phyloP scores from a whole-genome alignment of 129 eudicot species.

The Flaveria sonorensis region DNA sequence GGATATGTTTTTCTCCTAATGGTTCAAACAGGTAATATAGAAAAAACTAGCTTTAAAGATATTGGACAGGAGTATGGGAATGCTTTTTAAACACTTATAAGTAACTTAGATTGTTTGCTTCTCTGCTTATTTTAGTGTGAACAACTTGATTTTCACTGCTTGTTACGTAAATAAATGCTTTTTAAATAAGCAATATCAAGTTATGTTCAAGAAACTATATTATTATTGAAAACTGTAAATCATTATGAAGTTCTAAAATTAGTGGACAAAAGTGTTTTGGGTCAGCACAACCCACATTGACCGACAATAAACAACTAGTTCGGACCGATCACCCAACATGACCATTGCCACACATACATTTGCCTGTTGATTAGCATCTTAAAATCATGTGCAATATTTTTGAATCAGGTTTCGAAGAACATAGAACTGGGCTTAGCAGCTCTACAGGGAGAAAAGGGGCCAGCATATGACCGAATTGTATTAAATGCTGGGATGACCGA shows the following conservation, averaged over 20 bases:
- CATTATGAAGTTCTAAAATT: no score
- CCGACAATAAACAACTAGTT: neutral
- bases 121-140: neutral
- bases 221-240: neutral
- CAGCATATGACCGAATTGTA: constrained; percentile 83
- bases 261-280: no score
- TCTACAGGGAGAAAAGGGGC: constrained; percentile 87
- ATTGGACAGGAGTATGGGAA: neutral
- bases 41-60: neutral
- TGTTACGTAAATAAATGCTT: neutral
- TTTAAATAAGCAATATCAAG: neutral
- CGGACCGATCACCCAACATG: neutral
- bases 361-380: neutral
- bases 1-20: neutral
- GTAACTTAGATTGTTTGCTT: neutral
- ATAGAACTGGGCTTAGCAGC: constrained; percentile 91
- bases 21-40: neutral
- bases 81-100: neutral
- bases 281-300: neutral
- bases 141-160: neutral
- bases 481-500: constrained; percentile 89
- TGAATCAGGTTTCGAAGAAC: constrained; percentile 68
- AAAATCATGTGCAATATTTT: neutral
- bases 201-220: neutral
- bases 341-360: neutral